phyloP scores from a whole-genome alignment of 2,329 filamentous ascomycete genomes.

The Neofusicoccum laricinum region DNA sequence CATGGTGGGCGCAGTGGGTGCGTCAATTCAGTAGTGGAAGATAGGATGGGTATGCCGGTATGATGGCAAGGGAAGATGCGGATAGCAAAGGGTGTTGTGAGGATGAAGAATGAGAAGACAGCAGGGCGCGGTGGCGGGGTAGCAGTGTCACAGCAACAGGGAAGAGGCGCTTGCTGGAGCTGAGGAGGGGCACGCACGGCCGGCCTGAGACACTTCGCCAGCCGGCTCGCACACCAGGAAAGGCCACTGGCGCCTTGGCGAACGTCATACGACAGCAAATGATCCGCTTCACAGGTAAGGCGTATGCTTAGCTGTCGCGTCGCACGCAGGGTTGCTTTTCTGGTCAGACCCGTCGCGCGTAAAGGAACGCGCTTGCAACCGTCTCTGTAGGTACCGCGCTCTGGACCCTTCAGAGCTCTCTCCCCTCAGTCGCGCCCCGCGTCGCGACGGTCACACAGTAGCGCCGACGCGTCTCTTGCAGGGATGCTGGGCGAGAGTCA shows the following conservation, averaged over 20 bases:
- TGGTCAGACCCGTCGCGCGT: neutral
- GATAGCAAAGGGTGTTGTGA: neutral
- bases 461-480: neutral
- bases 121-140: neutral
- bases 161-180: neutral
- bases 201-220: no score
- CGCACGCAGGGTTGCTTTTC: neutral
- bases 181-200: neutral
- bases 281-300: neutral
- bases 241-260: neutral
- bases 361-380: neutral
- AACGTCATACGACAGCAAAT: neutral
- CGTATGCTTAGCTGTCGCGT: neutral
- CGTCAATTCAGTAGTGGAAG: neutral
- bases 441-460: neutral
- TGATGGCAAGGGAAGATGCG: slow-evolving; percentile 20
- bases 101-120: neutral
- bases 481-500: neutral
- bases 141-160: no score
- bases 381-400: neutral
- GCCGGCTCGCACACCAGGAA: neutral
- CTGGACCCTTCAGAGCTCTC: neutral
- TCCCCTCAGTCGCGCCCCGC: neutral
- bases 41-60: neutral
- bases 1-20: slow-evolving; percentile 10